A percentile compares a stretch with the other conserved stretches of the same genome.
These are phyloP conservation scores for Lenwebbia sp. DNA, from an alignment of 345 rosid genomes.

Conservation along the genomic window DNA sequence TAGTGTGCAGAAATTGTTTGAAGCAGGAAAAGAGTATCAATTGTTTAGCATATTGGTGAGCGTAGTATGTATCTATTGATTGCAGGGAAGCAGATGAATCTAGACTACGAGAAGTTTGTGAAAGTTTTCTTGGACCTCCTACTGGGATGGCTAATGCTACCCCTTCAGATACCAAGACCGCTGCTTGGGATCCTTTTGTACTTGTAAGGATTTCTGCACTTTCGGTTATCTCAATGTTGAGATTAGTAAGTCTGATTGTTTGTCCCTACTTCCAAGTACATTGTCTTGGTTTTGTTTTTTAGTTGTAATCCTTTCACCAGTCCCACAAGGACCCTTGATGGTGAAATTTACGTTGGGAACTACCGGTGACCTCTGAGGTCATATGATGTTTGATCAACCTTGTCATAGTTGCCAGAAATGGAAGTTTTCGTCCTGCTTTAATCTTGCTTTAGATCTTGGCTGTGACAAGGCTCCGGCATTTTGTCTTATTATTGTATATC, in stretches of 20 bases:
- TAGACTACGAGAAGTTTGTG: constrained; percentile 87
- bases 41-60: background rate
- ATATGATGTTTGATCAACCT: background rate
- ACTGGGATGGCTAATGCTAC: constrained; percentile 66
- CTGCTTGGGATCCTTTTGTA: constrained; percentile 85
- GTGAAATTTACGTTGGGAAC: background rate
- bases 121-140: constrained; percentile 97
- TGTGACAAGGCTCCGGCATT: background rate
- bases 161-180: constrained; percentile 31
- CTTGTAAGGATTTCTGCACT: constrained; percentile 40
- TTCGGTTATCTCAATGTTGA: background rate
- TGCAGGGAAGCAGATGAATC: constrained; percentile 96
- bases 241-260: background rate
- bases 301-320: background rate
- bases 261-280: background rate
- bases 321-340: background rate
- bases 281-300: background rate
- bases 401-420: background rate
- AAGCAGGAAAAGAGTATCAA: background rate
- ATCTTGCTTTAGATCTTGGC: background rate
- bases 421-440: background rate
- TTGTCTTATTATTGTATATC: background rate
- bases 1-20: background rate
- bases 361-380: background rate
- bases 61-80: background rate